These are phyloP conservation scores for Sambucus nigra DNA, from an alignment of 129 eudicot species.

Conservation along the genomic window DNA sequence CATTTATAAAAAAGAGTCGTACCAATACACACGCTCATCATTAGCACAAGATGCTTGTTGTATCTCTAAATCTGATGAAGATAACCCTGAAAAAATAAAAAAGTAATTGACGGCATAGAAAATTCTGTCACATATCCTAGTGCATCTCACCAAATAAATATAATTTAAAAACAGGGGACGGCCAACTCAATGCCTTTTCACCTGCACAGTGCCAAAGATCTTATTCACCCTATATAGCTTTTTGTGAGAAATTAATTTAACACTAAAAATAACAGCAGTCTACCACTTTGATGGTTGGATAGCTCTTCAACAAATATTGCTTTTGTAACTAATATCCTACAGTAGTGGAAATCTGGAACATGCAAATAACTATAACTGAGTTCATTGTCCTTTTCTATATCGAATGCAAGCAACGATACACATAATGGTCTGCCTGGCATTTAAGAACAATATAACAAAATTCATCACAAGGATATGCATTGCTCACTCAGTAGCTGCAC, in stretches of 20 bases:
- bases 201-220: neutral
- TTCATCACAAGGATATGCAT: too few relatives aligned
- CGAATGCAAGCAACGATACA: too few relatives aligned
- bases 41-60: slow-evolving; percentile 15
- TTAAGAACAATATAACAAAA: too few relatives aligned
- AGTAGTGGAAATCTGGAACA: neutral
- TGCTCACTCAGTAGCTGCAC: too few relatives aligned
- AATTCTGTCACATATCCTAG: neutral
- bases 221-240: neutral
- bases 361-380: too few relatives aligned
- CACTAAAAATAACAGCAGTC: too few relatives aligned
- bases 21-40: slow-evolving; percentile 47
- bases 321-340: neutral
- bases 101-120: neutral
- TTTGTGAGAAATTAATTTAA: too few relatives aligned
- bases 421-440: too few relatives aligned
- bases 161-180: neutral
- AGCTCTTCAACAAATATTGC: too few relatives aligned
- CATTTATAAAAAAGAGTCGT: neutral
- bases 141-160: neutral
- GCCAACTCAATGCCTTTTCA: neutral
- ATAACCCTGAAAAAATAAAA: slow-evolving; percentile 20
- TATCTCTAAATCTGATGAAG: slow-evolving; percentile 22
- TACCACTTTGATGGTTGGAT: too few relatives aligned
- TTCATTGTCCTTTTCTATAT: too few relatives aligned